phyloP scores from a whole-genome alignment of 1,284 basidiomycete genomes.

The Quambalaria eucalypti region DNA sequence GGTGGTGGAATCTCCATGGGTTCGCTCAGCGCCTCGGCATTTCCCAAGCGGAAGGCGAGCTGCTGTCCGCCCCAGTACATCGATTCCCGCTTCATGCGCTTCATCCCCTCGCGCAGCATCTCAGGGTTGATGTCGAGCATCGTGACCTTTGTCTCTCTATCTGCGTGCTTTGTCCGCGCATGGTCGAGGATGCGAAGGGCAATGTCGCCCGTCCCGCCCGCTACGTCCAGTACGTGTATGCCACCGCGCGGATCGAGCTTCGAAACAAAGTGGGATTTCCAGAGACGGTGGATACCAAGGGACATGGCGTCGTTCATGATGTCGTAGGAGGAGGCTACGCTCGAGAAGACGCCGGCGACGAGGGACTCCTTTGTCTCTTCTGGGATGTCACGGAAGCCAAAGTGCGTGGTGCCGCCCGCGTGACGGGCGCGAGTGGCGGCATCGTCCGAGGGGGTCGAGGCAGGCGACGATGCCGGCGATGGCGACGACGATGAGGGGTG shows the following conservation, averaged over 20 bases:
- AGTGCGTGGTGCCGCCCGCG: constrained; percentile 56
- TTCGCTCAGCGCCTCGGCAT: constrained; percentile 67
- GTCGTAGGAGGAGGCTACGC: constrained; percentile 91
- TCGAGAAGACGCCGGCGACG: constrained; percentile 88
- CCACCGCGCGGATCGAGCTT: constrained; percentile 63
- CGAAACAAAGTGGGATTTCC: constrained; percentile 86
- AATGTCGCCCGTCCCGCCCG: constrained; percentile 93
- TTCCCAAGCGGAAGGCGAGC: constrained; percentile 82
- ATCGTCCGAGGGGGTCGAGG: too few relatives aligned
- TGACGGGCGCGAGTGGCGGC: too few relatives aligned
- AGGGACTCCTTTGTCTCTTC: constrained; percentile 61
- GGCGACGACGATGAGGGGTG: too few relatives aligned
- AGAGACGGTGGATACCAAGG: constrained; percentile 85
- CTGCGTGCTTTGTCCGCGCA: constrained; percentile 68
- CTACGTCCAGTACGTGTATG: constrained; percentile 76
- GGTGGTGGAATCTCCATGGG: constrained; percentile 22
- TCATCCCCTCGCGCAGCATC: constrained; percentile 88
- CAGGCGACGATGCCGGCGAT: too few relatives aligned
- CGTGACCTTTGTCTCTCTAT: constrained; percentile 64
- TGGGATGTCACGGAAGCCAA: constrained; percentile 80
- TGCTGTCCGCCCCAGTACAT: constrained; percentile 65
- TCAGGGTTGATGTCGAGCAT: constrained; percentile 90
- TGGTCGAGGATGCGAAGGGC: constrained; percentile 86
- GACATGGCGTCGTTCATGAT: constrained; percentile 98
- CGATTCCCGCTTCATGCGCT: constrained; percentile 39